phyloP scores from a whole-genome alignment of 23 red algal species.

The Pyropia haitanensis region DNA sequence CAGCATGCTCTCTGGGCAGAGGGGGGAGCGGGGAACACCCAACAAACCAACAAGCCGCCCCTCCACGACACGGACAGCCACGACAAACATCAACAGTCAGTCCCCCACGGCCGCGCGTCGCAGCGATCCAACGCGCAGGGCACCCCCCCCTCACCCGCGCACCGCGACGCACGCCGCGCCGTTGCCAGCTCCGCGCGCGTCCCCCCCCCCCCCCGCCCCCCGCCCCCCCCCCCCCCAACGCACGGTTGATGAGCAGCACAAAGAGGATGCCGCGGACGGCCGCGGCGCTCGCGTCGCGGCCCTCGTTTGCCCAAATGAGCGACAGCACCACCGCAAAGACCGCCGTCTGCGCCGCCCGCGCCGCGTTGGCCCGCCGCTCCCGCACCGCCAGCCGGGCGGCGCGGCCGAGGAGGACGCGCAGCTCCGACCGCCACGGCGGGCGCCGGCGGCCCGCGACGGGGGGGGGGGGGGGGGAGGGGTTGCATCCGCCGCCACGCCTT shows the following conservation, averaged over 20 bases:
- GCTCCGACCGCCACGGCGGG: constrained; percentile 42
- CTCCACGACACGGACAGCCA: background rate
- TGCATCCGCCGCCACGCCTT: too few species aligned
- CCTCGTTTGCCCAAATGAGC: constrained; percentile 83
- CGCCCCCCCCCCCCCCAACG: too few species aligned
- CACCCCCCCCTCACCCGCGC: background rate
- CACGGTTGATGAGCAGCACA: constrained; percentile 84
- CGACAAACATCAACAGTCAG: background rate
- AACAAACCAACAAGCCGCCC: too few species aligned
- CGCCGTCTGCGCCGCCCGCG: constrained; percentile 49
- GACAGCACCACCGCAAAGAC: constrained; percentile 76
- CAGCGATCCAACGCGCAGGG: too few species aligned
- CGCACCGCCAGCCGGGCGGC: constrained; percentile 57
- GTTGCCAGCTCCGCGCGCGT: too few species aligned
- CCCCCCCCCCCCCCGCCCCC: too few species aligned
- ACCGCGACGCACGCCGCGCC: background rate
- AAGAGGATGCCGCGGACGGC: constrained; percentile 72
- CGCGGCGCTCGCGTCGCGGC: constrained; percentile 18
- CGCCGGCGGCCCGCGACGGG: too few species aligned
- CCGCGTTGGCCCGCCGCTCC: constrained; percentile 58
- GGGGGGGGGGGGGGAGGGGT: too few species aligned
- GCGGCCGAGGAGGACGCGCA: constrained; percentile 43
- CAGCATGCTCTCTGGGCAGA: too few species aligned
- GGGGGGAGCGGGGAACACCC: too few species aligned
- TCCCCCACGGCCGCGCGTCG: too few species aligned